Base-by-base conservation (phyloP, 805 yeast genomes). In the Lachancea fermentati region DNA sequence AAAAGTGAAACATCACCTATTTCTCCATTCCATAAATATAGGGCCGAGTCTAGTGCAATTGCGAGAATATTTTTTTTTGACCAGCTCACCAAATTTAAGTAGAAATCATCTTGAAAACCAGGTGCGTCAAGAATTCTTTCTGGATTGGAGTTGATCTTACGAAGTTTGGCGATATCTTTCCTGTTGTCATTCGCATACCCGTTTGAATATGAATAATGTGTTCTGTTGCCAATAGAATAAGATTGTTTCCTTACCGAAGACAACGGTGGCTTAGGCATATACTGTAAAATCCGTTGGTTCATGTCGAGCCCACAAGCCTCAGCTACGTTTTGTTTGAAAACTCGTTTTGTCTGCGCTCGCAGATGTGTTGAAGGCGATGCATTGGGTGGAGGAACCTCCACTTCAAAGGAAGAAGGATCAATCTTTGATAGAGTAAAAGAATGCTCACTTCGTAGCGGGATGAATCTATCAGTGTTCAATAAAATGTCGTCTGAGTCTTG, bases 111-210 rank as follows among this genome's bases (percentile, higher is more conserved):
- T 16, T 82, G 73, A 43, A 89, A 73, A 0, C 96, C 96, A 0
- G 98, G 98, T 0, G 97, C 98, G 65, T 93, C 98, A 30, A 93
- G 69, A 1, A 93, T 95, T 47, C 95, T 75, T 49, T 86, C 96
- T 1, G 98, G 97, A 25, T 86, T 85, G 0, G 86, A 78, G 18
- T 94, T 86, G 34, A 93, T 73, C 51, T 79, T 81, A 49, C 95
- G 78, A 36, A 85, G 75, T 52, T 88, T 69, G 13, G 84, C 79
- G 28, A 78, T 71, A 4, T 82, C 84, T 15, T 35, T 32, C 5
- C 29, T 41, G 15, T 19, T 19, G 3, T 30, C 39, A 9, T 41
- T 36, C 29, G 19, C 73, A 8, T 19, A 24, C n/a, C 22, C 8
- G 68, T 9, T 57, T 36, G 62, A 62, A 34, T 51, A 52, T 55